Conservation (phyloP, 1,139 yeast genomes). For the Yamadazyma diddensiae region DNA sequence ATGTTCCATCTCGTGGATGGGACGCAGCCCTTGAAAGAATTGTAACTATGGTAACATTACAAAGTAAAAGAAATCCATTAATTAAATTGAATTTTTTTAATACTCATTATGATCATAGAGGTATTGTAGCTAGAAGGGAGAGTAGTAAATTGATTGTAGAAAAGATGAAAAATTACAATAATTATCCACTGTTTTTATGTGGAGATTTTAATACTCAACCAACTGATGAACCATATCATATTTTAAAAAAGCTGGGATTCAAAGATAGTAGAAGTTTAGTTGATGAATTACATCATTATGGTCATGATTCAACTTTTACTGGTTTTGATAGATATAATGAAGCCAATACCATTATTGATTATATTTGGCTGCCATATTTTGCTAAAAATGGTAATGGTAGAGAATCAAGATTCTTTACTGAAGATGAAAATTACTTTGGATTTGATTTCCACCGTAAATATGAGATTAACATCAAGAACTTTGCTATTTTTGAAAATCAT, state of each 20-base stretch:
- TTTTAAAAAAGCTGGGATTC: constrained; percentile 32
- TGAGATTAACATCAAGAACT: constrained; percentile 23
- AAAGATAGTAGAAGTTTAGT: constrained; percentile 30
- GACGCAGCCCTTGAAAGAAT: constrained; percentile 52
- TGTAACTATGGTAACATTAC: constrained; percentile 43
- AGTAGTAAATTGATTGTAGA: constrained; percentile 47
- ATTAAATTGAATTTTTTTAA: constrained; percentile 43
- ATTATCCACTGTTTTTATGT: constrained; percentile 39
- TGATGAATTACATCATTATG: constrained; percentile 32
- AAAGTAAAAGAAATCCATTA: constrained; percentile 24
- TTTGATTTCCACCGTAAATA: constrained; percentile 17
- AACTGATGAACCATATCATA: constrained; percentile 45
- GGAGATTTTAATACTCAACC: constrained; percentile 61
- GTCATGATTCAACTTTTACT: constrained; percentile 46
- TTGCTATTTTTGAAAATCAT: constrained; percentile 45
- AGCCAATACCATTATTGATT: constrained; percentile 36
- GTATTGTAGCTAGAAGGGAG: constrained; percentile 44
- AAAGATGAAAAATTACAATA: constrained; percentile 36
- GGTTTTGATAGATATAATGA: constrained; percentile 42
- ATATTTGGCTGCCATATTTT: constrained; percentile 44
- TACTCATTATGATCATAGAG: constrained; percentile 60
- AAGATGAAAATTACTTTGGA: constrained; percentile 9
- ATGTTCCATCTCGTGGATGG: constrained; percentile 43
- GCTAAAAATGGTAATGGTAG: constrained; percentile 22
- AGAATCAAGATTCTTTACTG: constrained; percentile 4